phyloP scores from a whole-genome alignment of 2,329 filamentous ascomycete genomes.

The Diaporthe nobilis region DNA sequence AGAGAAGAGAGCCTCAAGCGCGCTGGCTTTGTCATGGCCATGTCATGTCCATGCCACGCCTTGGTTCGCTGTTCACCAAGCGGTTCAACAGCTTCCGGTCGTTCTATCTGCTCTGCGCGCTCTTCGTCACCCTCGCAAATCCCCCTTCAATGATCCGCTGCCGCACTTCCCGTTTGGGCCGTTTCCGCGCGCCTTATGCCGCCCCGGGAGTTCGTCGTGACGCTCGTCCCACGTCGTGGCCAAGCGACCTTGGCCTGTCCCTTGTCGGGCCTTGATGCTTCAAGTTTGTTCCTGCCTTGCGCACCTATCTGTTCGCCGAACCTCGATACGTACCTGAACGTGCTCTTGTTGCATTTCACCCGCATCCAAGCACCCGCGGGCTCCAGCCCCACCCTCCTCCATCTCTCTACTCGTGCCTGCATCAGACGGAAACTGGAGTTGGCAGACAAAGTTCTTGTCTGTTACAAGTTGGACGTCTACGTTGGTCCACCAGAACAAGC shows the following conservation, averaged over 20 bases:
- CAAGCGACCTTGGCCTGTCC: conserved; percentile 1
- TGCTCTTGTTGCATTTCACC: background rate
- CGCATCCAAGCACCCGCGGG: conserved; percentile 10
- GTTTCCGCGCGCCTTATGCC: conserved; percentile 28
- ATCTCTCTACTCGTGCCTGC: background rate
- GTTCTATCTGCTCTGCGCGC: background rate
- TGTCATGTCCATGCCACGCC: background rate
- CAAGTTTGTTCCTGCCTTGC: background rate
- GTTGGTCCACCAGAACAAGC: conserved; percentile 3
- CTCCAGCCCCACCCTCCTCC: background rate
- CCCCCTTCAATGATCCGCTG: conserved; percentile 15
- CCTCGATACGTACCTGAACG: background rate
- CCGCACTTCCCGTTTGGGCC: conserved; percentile 14
- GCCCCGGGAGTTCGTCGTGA: conserved; percentile 17
- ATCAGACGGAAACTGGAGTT: conserved; percentile 34
- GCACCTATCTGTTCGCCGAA: background rate
- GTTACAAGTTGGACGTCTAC: conserved; percentile 30
- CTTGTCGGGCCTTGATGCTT: conserved; percentile 22
- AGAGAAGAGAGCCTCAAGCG: conserved; percentile 3
- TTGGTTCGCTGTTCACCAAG: background rate
- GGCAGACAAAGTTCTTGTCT: conserved; percentile 32
- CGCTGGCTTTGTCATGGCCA: background rate
- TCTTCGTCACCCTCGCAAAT: background rate
- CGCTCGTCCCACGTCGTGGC: conserved; percentile 6
- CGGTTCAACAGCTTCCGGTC: conserved; percentile 1